Base-by-base conservation (phyloP, 192 early-diverging fungal species). In the Backusella parvicylindrica region DNA sequence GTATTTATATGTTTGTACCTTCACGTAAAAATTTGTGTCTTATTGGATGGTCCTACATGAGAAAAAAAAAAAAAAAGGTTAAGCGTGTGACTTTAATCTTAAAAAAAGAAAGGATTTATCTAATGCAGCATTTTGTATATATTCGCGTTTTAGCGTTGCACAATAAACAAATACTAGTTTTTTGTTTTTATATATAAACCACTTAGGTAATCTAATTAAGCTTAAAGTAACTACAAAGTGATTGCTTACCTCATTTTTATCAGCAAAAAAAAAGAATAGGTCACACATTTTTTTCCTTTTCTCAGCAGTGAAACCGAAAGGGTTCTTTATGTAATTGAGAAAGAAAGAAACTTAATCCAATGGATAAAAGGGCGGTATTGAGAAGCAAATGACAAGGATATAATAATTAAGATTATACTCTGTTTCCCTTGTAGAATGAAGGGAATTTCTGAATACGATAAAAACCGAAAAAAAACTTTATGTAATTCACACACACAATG, bases 1-100 rank as follows among this genome's bases (percentile, higher is more conserved):
- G 53, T 60, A 60, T 60, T 60, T 60, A 60, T 60, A 60, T 60
- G n/a, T 60, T 60, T 60, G 53, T 60, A 60, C 53, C 53, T 60
- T 60, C 11, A 13, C 28, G 21, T 23, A 60, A 60, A n/a, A 23
- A 26, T 60, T 21, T 60, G 53, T 60, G n/a, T n/a, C n/a, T 60
- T 28, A 60, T 60, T 60, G 53, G 53, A 60, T 60, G 26, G 53
- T 60, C 53, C 53, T 13, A 60, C 53, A 28, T 60, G 53, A 60
- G 53, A 60, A 60, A 28, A 47, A 47, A 47, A 47, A 47, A 35
- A 3, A 47, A 47, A 60, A 26, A 26, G 12, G 53, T 60, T 26
- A 1, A 28, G 21, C 53, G 53, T 60, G 53, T 60, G 53, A 60
- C 53, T 60, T 60, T 28, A 56, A 28, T 56, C 53, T 56, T 60